These are phyloP conservation scores for Delitschia confertaspora DNA, from an alignment of 495 filamentous ascomycete species.

Conservation along the genomic window DNA sequence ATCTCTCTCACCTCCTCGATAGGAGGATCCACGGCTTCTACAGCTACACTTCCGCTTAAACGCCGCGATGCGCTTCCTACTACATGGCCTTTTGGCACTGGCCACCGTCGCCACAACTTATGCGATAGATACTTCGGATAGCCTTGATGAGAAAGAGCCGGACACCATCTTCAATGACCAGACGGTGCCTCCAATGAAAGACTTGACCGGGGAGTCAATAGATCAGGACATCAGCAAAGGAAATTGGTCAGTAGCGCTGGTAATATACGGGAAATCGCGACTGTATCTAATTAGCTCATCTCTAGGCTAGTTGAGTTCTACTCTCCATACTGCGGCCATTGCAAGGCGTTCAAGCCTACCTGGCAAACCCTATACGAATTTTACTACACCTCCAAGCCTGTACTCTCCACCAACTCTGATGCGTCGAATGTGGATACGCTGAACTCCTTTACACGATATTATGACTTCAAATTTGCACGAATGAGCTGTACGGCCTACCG, in stretches of 20 bases:
- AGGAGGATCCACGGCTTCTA: slow-evolving; percentile 4
- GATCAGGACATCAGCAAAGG: slow-evolving; percentile 52
- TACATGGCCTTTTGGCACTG: slow-evolving; percentile 23
- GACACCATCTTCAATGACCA: slow-evolving; percentile 70
- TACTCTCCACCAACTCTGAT: slow-evolving; percentile 41
- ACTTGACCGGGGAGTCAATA: slow-evolving; percentile 49
- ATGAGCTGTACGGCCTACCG: slow-evolving; percentile 77
- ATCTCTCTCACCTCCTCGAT: background rate
- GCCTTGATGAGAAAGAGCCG: slow-evolving; percentile 8
- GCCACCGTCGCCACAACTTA: slow-evolving; percentile 14
- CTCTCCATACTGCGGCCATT: slow-evolving; percentile 73
- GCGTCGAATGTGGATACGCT: slow-evolving; percentile 38
- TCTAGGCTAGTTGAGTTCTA: slow-evolving; percentile 66
- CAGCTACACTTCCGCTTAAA: background rate
- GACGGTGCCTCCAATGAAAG: slow-evolving; percentile 63
- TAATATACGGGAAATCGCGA: too few species aligned
- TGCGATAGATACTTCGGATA: slow-evolving; percentile 7
- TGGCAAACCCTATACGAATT: slow-evolving; percentile 94
- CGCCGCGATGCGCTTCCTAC: slow-evolving; percentile 23
- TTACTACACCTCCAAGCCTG: slow-evolving; percentile 84
- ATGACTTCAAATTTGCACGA: slow-evolving; percentile 80
- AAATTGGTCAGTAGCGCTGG: slow-evolving; percentile 45
- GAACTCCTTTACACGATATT: slow-evolving; percentile 62
- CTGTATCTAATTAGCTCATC: slow-evolving; percentile 1
- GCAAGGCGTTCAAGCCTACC: slow-evolving; percentile 66